These are phyloP conservation scores for Aspergillus panamensis DNA, from an alignment of 495 filamentous ascomycete genomes.

Conservation along the genomic window DNA sequence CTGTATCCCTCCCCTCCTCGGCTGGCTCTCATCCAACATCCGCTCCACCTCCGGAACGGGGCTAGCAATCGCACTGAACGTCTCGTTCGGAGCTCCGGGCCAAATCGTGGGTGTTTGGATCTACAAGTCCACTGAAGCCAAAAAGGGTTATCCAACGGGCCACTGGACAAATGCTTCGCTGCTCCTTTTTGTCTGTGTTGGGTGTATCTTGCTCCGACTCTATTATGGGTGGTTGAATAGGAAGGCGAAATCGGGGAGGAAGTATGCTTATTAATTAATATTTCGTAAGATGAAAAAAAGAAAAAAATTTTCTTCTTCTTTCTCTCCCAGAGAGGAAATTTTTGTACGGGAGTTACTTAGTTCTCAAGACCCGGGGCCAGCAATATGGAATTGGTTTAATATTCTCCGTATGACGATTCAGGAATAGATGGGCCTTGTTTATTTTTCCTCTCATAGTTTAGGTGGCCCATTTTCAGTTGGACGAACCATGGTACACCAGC, in stretches of 20 bases:
- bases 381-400: too few species aligned
- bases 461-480: neutral
- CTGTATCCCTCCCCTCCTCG: constrained; percentile 61
- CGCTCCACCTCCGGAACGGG: constrained; percentile 60
- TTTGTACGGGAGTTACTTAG: too few species aligned
- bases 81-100: constrained; percentile 61
- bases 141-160: constrained; percentile 63
- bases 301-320: too few species aligned
- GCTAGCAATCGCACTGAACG: constrained; percentile 65
- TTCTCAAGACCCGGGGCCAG: too few species aligned
- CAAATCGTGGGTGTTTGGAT: constrained; percentile 73
- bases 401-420: neutral
- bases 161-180: constrained; percentile 54
- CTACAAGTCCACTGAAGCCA: constrained; percentile 60
- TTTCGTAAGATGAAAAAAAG: neutral
- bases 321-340: neutral
- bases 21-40: constrained; percentile 68
- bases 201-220: constrained; percentile 35
- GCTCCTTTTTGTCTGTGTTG: constrained; percentile 36
- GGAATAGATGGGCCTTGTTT: neutral
- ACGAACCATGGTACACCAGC: constrained; percentile 27
- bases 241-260: constrained; percentile 23
- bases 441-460: neutral
- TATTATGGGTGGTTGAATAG: constrained; percentile 41
- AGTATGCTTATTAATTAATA: constrained; percentile 30